These are phyloP conservation scores for Camelina sativa DNA, from an alignment of 345 rosid species.

Conservation along the genomic window DNA sequence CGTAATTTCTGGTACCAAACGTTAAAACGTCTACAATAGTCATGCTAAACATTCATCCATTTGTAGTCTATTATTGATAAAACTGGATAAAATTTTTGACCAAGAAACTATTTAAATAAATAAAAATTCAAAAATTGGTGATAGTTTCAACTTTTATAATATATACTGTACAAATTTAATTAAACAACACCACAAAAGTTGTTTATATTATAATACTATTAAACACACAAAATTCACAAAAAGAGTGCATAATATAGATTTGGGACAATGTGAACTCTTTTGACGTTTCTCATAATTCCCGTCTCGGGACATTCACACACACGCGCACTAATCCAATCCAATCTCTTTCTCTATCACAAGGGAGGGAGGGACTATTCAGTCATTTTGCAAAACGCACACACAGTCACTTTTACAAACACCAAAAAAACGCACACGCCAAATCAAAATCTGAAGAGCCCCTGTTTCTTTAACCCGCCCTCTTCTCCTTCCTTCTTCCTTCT, in stretches of 20 bases:
- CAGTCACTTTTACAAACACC: background rate
- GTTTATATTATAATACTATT: too few species aligned
- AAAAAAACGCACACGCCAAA: background rate
- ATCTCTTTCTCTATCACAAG: too few species aligned
- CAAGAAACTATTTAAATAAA: too few species aligned
- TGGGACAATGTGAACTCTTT: slow-evolving; percentile 7
- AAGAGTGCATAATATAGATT: background rate
- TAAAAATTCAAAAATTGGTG: too few species aligned
- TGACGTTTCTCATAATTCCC: slow-evolving; percentile 18
- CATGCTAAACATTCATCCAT: too few species aligned
- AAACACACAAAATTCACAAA: background rate
- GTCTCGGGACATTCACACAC: slow-evolving; percentile 17
- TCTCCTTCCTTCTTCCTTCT: background rate
- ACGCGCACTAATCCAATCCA: background rate
- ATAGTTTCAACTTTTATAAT: too few species aligned
- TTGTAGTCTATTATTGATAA: too few species aligned
- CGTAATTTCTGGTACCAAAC: too few species aligned
- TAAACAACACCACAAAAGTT: too few species aligned
- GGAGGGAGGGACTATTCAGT: slow-evolving; percentile 13
- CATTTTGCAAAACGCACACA: background rate
- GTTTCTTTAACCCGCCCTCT: slow-evolving; percentile 35
- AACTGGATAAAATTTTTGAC: too few species aligned
- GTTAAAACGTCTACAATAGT: too few species aligned
- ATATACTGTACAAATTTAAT: too few species aligned
- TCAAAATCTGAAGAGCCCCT: slow-evolving; percentile 36